These are phyloP conservation scores for Lactarius indigo DNA, from an alignment of 768 basidiomycete genomes.

Conservation along the genomic window DNA sequence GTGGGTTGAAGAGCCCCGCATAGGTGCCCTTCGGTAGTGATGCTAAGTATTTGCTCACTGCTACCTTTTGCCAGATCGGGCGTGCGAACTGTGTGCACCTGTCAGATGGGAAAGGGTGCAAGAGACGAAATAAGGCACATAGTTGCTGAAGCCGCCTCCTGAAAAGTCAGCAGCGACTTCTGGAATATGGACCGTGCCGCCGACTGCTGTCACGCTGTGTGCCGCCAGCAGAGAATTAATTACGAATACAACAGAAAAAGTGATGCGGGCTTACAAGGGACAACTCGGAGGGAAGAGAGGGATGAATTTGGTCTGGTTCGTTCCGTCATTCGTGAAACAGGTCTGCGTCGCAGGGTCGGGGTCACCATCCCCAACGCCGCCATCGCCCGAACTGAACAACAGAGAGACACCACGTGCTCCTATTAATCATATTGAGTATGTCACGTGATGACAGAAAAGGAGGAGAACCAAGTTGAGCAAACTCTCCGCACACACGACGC, in stretches of 20 bases:
- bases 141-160: slow-evolving; percentile 72
- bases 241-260: not conserved
- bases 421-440: slow-evolving; percentile 23
- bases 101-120: not conserved
- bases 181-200: slow-evolving; percentile 56
- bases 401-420: slow-evolving; percentile 65
- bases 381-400: slow-evolving; percentile 67
- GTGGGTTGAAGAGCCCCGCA: slow-evolving; percentile 52
- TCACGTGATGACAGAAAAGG: not conserved
- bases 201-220: slow-evolving; percentile 57
- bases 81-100: slow-evolving; percentile 41
- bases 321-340: slow-evolving; percentile 59
- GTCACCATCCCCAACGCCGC: slow-evolving; percentile 66
- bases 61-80: slow-evolving; percentile 50
- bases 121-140: slow-evolving; percentile 36
- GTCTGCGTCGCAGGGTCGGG: slow-evolving; percentile 48
- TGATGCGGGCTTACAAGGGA: slow-evolving; percentile 32
- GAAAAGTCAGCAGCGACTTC: slow-evolving; percentile 61
- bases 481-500: slow-evolving; percentile 50
- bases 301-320: slow-evolving; percentile 50
- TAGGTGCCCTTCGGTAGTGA: slow-evolving; percentile 45
- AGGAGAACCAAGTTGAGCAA: slow-evolving; percentile 57
- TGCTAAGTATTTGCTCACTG: slow-evolving; percentile 42
- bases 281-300: slow-evolving; percentile 55
- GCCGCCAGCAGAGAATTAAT: slow-evolving; percentile 32